Percentiles rank a stretch among this genome's conserved stretches.
Evolutionary conservation across 176 grass and related monocot species (phyloP).

Genomic region (Cocos nucifera): DNA sequence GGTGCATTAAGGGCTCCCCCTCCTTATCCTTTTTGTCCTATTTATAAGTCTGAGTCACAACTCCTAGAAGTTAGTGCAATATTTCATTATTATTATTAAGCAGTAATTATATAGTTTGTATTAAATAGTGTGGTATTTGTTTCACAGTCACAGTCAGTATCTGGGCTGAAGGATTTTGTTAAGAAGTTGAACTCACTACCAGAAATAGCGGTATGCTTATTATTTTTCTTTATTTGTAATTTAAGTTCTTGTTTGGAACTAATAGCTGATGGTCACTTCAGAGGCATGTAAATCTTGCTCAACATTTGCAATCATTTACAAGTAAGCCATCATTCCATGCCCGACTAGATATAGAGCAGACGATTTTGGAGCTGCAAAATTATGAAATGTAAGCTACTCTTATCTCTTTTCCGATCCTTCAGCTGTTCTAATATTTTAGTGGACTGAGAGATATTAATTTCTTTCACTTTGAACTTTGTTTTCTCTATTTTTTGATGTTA

Average conservation of each 20-base stretch:
- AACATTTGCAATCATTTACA: slow-evolving; percentile 98
- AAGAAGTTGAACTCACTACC: slow-evolving; percentile 84
- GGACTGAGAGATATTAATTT: neutral
- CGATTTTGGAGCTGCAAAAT: slow-evolving; percentile 76
- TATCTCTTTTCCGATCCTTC: neutral
- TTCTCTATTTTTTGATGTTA: too few species aligned
- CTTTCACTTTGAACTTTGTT: too few species aligned
- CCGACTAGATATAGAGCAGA: slow-evolving; percentile 81
- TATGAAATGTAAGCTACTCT: slow-evolving; percentile 64
- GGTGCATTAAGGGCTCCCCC: too few species aligned
- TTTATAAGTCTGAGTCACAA: too few species aligned
- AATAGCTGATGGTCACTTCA: slow-evolving; percentile 21
- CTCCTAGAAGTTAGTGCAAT: too few species aligned
- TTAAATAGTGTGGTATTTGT: neutral
- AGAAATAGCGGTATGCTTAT: slow-evolving; percentile 75
- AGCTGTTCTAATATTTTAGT: neutral
- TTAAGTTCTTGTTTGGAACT: slow-evolving; percentile 20
- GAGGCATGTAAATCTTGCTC: slow-evolving; percentile 94
- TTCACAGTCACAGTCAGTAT: slow-evolving; percentile 78
- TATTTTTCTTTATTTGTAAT: slow-evolving; percentile 9
- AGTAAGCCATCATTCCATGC: slow-evolving; percentile 82
- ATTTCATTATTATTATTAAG: too few species aligned
- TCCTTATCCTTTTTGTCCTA: too few species aligned
- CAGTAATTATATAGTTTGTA: too few species aligned
- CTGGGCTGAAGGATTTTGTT: slow-evolving; percentile 97